Percentiles rank a stretch among this genome's conserved stretches.
Conservation (phyloP, 1,284 basidiomycete genomes). For the Heterobasidion occidentale region DNA sequence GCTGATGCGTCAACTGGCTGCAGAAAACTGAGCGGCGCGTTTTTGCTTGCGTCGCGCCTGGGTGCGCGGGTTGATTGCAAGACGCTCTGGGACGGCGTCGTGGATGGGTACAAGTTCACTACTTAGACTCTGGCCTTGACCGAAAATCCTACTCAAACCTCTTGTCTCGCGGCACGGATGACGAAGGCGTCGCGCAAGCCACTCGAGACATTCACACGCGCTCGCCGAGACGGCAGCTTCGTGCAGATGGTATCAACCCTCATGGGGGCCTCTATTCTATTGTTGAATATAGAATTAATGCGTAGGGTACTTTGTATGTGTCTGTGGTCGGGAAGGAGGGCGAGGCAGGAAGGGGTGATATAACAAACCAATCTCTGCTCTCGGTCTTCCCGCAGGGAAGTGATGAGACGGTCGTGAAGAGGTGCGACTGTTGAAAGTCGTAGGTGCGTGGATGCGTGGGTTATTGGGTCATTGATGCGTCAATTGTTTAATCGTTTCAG, state of each 20-base stretch:
- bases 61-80: slow-evolving; percentile 72
- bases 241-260: background rate
- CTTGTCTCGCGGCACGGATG: background rate
- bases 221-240: too few relatives aligned
- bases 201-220: too few relatives aligned
- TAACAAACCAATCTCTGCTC: too few relatives aligned
- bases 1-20: background rate
- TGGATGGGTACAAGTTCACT: slow-evolving; percentile 18
- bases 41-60: slow-evolving; percentile 83
- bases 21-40: slow-evolving; percentile 91
- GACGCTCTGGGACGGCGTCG: slow-evolving; percentile 65
- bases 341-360: too few relatives aligned
- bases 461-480: background rate
- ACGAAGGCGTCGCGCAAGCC: too few relatives aligned
- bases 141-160: background rate
- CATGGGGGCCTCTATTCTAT: slow-evolving; percentile 1
- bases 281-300: background rate
- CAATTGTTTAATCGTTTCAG: too few relatives aligned
- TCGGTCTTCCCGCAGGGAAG: too few relatives aligned
- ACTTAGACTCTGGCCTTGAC: background rate
- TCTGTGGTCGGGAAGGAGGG: background rate
- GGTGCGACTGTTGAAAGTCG: slow-evolving; percentile 7
- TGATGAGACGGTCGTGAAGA: background rate
- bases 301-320: background rate
- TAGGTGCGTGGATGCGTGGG: background rate